phyloP scores from a whole-genome alignment of 345 rosid genomes.

The Aurinia saxatilis region DNA sequence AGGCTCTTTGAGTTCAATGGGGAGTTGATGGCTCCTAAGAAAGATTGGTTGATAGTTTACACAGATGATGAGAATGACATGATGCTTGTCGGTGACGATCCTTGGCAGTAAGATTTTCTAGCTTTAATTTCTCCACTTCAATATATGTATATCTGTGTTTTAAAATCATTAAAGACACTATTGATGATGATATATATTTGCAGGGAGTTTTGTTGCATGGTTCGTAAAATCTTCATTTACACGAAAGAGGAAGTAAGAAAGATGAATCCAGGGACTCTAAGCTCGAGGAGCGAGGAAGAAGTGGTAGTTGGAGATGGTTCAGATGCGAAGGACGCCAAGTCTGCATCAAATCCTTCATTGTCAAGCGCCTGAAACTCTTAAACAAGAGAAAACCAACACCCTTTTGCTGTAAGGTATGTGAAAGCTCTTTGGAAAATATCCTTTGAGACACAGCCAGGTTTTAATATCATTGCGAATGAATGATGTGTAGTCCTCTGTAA shows the following conservation, averaged over 20 bases:
- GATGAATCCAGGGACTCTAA: conserved; percentile 54
- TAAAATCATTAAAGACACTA: too few relatives aligned
- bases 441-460: neutral
- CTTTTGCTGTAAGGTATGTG: conserved; percentile 16
- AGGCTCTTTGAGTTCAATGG: conserved; percentile 67
- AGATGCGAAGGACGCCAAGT: conserved; percentile 39
- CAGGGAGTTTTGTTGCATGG: conserved; percentile 85
- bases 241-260: conserved; percentile 75
- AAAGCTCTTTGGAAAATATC: neutral
- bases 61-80: conserved; percentile 87
- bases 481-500: neutral
- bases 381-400: neutral
- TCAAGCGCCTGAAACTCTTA: conserved; percentile 32
- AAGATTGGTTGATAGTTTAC: conserved; percentile 67
- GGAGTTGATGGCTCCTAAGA: conserved; percentile 47
- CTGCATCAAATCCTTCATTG: conserved; percentile 23
- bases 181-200: neutral
- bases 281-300: conserved; percentile 39
- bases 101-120: conserved; percentile 73
- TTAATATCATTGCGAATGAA: neutral
- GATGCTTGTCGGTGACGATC: conserved; percentile 97
- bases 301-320: conserved; percentile 26
- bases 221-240: conserved; percentile 52
- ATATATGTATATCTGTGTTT: neutral
- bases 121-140: neutral